Conservation (phyloP, 768 basidiomycete species). For the Trametes cingulata region DNA sequence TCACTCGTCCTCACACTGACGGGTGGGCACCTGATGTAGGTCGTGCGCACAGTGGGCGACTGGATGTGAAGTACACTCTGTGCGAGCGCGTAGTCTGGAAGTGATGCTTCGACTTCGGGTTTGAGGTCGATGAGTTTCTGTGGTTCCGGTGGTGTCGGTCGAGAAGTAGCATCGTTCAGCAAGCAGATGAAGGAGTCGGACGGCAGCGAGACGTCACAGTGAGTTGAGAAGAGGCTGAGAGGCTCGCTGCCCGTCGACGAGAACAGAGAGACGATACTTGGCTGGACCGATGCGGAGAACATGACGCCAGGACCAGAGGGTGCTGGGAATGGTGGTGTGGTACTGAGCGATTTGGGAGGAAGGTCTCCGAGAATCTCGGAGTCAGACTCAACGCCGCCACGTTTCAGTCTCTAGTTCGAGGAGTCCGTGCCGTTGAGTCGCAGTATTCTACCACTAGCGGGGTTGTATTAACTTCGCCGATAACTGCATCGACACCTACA, state of each 20-base stretch:
- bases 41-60: slow-evolving; percentile 67
- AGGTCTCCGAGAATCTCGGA: neutral
- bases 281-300: slow-evolving; percentile 42
- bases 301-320: neutral
- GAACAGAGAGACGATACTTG: slow-evolving; percentile 67
- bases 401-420: neutral
- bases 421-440: too few species aligned
- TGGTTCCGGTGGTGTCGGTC: slow-evolving; percentile 48
- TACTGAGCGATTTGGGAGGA: neutral
- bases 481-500: too few species aligned
- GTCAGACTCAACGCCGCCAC: neutral
- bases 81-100: slow-evolving; percentile 41
- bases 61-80: slow-evolving; percentile 81
- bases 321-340: neutral
- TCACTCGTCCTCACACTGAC: neutral
- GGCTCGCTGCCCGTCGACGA: slow-evolving; percentile 71
- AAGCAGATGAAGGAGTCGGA: slow-evolving; percentile 67
- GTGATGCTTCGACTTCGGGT: slow-evolving; percentile 16
- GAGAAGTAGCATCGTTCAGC: slow-evolving; percentile 57
- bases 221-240: slow-evolving; percentile 52
- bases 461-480: too few species aligned
- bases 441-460: too few species aligned
- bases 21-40: slow-evolving; percentile 67
- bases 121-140: slow-evolving; percentile 41
- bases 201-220: slow-evolving; percentile 50